phyloP scores from a whole-genome alignment of 257 asterid genomes.

The Anisodus tanguticus region DNA sequence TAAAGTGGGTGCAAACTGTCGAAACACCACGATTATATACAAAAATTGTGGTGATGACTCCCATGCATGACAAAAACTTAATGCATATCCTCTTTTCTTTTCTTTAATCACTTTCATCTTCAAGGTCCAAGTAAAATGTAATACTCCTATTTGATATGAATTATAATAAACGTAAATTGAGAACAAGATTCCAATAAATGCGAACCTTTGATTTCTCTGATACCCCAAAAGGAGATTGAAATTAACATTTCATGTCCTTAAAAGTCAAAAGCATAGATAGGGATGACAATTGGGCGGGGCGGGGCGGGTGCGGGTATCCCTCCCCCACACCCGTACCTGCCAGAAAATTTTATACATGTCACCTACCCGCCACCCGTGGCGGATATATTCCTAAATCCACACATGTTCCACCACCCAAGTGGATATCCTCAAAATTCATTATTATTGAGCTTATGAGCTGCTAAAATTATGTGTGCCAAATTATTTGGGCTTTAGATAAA shows the following conservation, averaged over 20 bases:
- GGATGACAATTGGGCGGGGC: too few species aligned
- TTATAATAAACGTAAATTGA: background rate
- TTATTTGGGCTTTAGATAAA: too few species aligned
- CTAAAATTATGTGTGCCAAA: too few species aligned
- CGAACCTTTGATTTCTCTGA: background rate
- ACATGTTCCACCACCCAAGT: too few species aligned
- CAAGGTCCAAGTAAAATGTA: background rate
- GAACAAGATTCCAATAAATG: conserved; percentile 21
- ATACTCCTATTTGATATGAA: background rate
- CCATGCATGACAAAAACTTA: background rate
- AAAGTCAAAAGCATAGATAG: background rate
- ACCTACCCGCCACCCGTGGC: too few species aligned
- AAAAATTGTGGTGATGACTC: background rate
- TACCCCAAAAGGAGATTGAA: conserved; percentile 21
- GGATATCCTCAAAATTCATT: too few species aligned
- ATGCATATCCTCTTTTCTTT: background rate
- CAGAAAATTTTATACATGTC: too few species aligned
- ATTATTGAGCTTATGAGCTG: too few species aligned
- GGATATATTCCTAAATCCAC: too few species aligned
- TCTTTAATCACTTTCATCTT: background rate
- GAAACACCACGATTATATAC: background rate
- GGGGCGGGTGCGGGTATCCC: too few species aligned
- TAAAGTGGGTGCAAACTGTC: background rate
- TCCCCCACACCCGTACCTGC: too few species aligned
- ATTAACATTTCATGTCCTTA: background rate